These are phyloP conservation scores for Stylosanthes scabra DNA, from an alignment of 331 rosid species.

Conservation along the genomic window DNA sequence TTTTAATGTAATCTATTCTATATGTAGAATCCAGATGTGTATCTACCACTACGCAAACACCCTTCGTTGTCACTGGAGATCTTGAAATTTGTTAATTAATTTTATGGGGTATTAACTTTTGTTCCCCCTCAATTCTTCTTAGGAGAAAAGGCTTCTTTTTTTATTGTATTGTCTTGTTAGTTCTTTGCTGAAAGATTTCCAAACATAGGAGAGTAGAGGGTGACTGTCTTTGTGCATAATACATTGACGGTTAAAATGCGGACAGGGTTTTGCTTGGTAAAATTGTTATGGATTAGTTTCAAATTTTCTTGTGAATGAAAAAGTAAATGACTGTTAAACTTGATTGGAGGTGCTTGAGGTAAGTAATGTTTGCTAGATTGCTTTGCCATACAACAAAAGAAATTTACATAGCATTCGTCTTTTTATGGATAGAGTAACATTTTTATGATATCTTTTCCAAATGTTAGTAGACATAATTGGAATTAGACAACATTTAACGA, in stretches of 20 bases:
- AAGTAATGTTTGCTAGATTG: slow-evolving; percentile 10
- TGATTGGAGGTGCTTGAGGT: not conserved
- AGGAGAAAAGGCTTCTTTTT: not conserved
- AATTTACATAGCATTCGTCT: slow-evolving; percentile 6
- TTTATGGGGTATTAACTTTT: not conserved
- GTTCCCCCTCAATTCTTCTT: not conserved
- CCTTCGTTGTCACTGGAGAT: not conserved
- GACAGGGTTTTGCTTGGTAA: slow-evolving; percentile 12
- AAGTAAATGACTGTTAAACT: not conserved
- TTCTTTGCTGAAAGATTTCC: not conserved
- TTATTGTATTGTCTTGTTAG: not conserved
- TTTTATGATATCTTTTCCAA: slow-evolving; percentile 27
- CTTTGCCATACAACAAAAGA: slow-evolving; percentile 1
- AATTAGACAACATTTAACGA: slow-evolving; percentile 11
- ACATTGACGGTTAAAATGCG: not conserved
- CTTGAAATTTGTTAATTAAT: not conserved
- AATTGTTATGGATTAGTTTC: not conserved
- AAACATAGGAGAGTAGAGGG: not conserved
- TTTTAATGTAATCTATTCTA: too few relatives aligned
- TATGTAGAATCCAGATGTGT: too few relatives aligned
- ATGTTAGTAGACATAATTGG: not conserved
- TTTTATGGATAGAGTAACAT: slow-evolving; percentile 2
- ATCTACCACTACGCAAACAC: not conserved
- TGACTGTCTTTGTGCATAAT: not conserved
- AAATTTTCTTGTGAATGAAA: not conserved